Base-by-base conservation (phyloP, 495 filamentous ascomycete genomes). In the Daldinia bambusicola region DNA sequence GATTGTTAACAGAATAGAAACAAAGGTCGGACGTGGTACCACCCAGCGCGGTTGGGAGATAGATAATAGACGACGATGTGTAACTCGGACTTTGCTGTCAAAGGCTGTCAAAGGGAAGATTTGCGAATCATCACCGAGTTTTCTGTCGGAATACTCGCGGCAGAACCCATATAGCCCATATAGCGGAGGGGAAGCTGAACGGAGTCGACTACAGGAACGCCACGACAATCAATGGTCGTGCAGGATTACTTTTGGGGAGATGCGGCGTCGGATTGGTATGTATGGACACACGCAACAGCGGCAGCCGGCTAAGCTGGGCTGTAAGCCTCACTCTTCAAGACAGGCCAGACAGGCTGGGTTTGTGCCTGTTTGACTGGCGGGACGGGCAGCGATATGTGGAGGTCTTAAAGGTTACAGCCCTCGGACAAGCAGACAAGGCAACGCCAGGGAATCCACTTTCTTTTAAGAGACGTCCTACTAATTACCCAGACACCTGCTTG, bases 251-350 rank as follows among this genome's bases (percentile, higher is more conserved):
- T 55, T 69, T 73, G 48, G 52, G 58, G 26, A 68, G 68, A 55
- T 57, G n/a, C 51, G 56, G 62, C 56, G 36, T 65, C 41, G 66
- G 65, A 69, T 69, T 73, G 70, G 66, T 62, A 38, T 59, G 31
- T 61, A 45, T 65, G 53, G 55, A 73, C 65, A 69, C 70, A 68
- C 70, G 70, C 70, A 66, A 55, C 40, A 68, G 51, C 51, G 32
- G 40, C 67, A 69, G 70, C 70, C 22, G 66, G 70, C 64, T 68
- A 68, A 72, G 70, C 70, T 68, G 70, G 64, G 64, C 69, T 57
- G 63, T 68, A 65, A 73, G 70, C 70, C 70, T 73, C 70, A 73
- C 70, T 73, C 70, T 69, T 36, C 53, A 20, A 48, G 57, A 36
- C 50, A 57, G 66, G 56, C 70, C 63, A 48, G 57, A 36, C 50